These are phyloP conservation scores for Knufia fluminis DNA, from an alignment of 2,329 filamentous ascomycete genomes.

Conservation along the genomic window DNA sequence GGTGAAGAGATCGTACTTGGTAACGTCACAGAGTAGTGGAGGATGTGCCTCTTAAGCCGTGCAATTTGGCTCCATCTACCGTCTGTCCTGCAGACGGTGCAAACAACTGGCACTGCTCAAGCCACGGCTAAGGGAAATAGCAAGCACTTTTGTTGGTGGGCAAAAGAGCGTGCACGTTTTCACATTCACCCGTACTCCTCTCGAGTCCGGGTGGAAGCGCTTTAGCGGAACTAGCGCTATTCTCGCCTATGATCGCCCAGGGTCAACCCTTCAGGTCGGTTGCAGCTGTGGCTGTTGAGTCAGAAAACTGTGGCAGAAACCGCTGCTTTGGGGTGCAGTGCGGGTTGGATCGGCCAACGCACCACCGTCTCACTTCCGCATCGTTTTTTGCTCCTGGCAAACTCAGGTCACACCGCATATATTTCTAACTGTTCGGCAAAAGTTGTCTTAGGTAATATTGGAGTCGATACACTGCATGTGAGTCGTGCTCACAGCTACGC, in stretches of 20 bases:
- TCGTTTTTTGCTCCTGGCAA: background rate
- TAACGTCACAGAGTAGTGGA: background rate
- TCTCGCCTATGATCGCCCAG: background rate
- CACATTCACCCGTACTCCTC: too few relatives aligned
- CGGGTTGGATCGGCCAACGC: background rate
- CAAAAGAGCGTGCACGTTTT: too few relatives aligned
- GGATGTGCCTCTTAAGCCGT: too few relatives aligned
- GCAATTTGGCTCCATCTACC: background rate
- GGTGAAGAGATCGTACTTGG: background rate
- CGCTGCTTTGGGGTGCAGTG: background rate
- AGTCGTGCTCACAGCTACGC: background rate
- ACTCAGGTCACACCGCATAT: background rate
- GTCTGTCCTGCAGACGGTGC: background rate
- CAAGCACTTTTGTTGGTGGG: background rate
- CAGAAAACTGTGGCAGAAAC: background rate
- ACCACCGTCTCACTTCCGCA: background rate
- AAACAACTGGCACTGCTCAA: background rate
- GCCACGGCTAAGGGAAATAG: background rate
- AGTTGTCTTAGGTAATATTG: background rate
- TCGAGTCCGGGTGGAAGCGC: background rate
- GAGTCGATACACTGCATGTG: background rate
- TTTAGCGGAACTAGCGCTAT: background rate
- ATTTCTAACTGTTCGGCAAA: background rate
- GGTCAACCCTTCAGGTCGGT: background rate
- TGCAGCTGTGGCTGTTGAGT: background rate